A percentile compares a stretch with the other conserved stretches of the same genome.
Evolutionary conservation across 495 filamentous ascomycete genomes (phyloP).

Genomic region (Daldinia caldariorum): DNA sequence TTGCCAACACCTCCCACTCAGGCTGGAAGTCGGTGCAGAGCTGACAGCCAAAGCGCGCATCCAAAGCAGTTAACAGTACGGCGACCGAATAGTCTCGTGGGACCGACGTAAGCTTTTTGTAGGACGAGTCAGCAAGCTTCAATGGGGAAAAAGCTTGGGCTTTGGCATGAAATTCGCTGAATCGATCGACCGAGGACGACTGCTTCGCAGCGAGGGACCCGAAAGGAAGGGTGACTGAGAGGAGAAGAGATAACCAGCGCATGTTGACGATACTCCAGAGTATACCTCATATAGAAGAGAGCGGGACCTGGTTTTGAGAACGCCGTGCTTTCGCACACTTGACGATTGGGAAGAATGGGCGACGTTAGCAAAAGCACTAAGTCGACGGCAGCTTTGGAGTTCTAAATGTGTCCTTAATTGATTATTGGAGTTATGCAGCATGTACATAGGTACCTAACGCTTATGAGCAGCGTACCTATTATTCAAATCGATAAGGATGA

Average conservation of each 20-base stretch:
- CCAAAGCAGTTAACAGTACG: slow-evolving; percentile 87
- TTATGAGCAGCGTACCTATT: background rate
- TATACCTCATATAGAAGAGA: slow-evolving; percentile 13
- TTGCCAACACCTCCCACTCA: slow-evolving; percentile 89
- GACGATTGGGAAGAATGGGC: slow-evolving; percentile 10
- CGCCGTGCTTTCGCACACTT: slow-evolving; percentile 28
- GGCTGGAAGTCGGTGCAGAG: slow-evolving; percentile 92
- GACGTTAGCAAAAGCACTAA: slow-evolving; percentile 18
- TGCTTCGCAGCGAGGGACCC: slow-evolving; percentile 66
- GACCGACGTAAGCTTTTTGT: slow-evolving; percentile 74
- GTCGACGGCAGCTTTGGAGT: slow-evolving; percentile 15
- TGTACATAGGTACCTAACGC: background rate
- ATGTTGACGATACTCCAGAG: slow-evolving; percentile 52
- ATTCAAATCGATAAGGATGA: background rate
- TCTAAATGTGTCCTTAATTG: slow-evolving; percentile 50
- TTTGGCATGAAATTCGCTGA: slow-evolving; percentile 73
- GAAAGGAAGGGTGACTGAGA: slow-evolving; percentile 64
- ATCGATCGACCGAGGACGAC: slow-evolving; percentile 61
- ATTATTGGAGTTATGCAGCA: slow-evolving; percentile 38
- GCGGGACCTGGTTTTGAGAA: background rate
- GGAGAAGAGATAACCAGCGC: slow-evolving; percentile 66
- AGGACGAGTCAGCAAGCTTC: slow-evolving; percentile 78
- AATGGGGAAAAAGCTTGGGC: slow-evolving; percentile 72
- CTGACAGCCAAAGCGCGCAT: slow-evolving; percentile 83
- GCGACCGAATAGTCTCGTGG: slow-evolving; percentile 86